phyloP scores from a whole-genome alignment of 495 filamentous ascomycete species.

The Hypomontagnella submonticulosa region DNA sequence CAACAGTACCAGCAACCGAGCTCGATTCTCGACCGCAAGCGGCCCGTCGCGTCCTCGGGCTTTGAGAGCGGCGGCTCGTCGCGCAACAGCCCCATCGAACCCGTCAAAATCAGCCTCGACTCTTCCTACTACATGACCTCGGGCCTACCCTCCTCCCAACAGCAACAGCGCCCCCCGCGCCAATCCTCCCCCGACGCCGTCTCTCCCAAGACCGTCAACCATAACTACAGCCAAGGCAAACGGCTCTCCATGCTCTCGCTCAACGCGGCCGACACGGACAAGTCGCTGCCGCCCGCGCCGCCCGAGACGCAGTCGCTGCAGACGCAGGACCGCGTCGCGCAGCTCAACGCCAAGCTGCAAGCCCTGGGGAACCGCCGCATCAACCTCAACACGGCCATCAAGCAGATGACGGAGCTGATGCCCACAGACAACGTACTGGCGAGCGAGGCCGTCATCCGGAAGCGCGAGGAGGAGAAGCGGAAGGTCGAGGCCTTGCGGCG shows the following conservation, averaged over 20 bases:
- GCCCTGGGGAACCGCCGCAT: conserved; percentile 71
- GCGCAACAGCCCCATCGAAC: conserved; percentile 28
- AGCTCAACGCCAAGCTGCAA: conserved; percentile 73
- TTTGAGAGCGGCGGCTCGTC: conserved; percentile 32
- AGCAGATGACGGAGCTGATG: conserved; percentile 76
- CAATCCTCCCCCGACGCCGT: conserved; percentile 30
- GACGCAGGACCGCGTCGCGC: conserved; percentile 69
- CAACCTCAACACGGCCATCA: conserved; percentile 77
- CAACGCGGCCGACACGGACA: conserved; percentile 53
- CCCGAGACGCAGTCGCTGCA: conserved; percentile 60
- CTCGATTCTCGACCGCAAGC: conserved; percentile 54
- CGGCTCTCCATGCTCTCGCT: not conserved
- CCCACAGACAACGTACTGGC: conserved; percentile 62
- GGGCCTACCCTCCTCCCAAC: conserved; percentile 18
- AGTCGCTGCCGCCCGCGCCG: conserved; percentile 67
- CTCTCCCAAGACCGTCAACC: conserved; percentile 1
- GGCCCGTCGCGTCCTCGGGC: conserved; percentile 45
- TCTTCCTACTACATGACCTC: conserved; percentile 38
- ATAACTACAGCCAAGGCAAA: conserved; percentile 13
- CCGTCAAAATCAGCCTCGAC: conserved; percentile 45
- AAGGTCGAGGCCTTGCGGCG: conserved; percentile 74
- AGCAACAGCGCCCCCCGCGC: not conserved
- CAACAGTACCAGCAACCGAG: conserved; percentile 28
- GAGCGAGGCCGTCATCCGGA: conserved; percentile 55
- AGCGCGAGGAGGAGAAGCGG: conserved; percentile 74